Base-by-base conservation (phyloP, 1,284 basidiomycete species). In the Pseudozyma thailandica region DNA sequence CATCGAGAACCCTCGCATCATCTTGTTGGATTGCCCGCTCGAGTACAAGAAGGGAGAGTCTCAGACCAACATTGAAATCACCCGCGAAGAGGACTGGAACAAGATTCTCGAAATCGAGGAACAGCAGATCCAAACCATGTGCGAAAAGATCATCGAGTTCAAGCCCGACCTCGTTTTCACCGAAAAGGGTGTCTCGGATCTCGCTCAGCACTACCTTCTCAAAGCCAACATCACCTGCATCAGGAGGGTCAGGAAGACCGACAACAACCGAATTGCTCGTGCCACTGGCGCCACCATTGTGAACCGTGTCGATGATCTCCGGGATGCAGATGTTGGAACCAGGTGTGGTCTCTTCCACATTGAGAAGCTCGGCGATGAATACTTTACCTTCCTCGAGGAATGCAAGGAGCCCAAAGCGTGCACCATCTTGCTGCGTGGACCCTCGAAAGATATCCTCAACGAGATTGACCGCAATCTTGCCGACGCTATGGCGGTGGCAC, bases 41-140 rank as follows among this genome's bases (percentile, higher is more conserved):
- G 96, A 99, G 86, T 98, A 98, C 87, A 98, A 98, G 86, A 98
- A 98, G 87, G 95, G 95, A 42, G 96, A 98, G 86, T 90, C 88
- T 68, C 95, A 98, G 85, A 98, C 96, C 68, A 97, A 98, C 84
- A 98, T 98, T 86, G 95, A 98, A 85, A 94, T 98, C 77, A 90
- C 90, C 31, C 93, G 92, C 84, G 94, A 96, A 85, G 88, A 88
- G 42, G 94, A 98, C 83, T 98, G 94, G 92, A 90, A 91, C 70
- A 86, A 92, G 54, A 91, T 94, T 31, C 90, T 97, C 83, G 90
- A 93, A 83, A 93, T 98, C 70, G 95, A 98, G 85, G 95, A 98
- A 85, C 92, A 98, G 84, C 95, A 98, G 84, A 91, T 98, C 80
- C 94, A 94, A 86, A 81, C 86, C 39, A 88, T 96, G 86, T 94